Base-by-base conservation (phyloP, 306 rosid species). In the Luffa aegyptiaca region DNA sequence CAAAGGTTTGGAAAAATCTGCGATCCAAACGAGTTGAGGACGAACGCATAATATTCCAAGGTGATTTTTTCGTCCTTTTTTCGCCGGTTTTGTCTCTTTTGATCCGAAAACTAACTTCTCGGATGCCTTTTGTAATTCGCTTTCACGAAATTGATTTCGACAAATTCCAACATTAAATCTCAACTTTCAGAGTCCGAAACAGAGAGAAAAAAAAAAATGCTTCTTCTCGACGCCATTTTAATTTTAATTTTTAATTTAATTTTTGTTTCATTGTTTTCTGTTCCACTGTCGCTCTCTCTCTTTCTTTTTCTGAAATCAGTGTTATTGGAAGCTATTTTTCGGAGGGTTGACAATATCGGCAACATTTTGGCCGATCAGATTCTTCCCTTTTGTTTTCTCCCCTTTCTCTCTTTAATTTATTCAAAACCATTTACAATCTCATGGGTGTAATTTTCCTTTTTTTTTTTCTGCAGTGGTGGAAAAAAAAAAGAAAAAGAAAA, bases 241-340 rank as follows among this genome's bases (percentile, higher is more conserved):
- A 33, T 71, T 58, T 58, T 13, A 46, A 48, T 11, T 10, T 10
- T 11, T 10, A 10, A 39, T 39, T 39, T 48, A 57, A 10, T 42
- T 78, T 76, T 48, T 8, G 75, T 39, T 87, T 87, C 88, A 78
- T 87, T 82, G 86, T 80, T 80, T 79, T 82, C 80, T 39, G 86
- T 75, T 84, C 81, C 88, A 84, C 85, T 65, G 84, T 84, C 86
- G 55, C 78, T 84, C 82, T 87, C 89, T 77, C 81, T 66, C 39
- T 81, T 36, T 20, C 35, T 55, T 78, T 42, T 16, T 46, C 44
- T 4, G 35, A 16, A 16, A 13, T 52, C 64, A 61, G 85, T 77
- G 66, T 51, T 56, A 1, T 35, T 77, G 78, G 82, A 82, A 84
- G 85, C 81, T 80, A 83, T 55, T 84, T 51, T 72, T 46, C 64